A percentile compares a stretch with the other conserved stretches of the same genome.
phyloP scores from a whole-genome alignment of 257 asterid species.

The Euphrasia confusa region DNA sequence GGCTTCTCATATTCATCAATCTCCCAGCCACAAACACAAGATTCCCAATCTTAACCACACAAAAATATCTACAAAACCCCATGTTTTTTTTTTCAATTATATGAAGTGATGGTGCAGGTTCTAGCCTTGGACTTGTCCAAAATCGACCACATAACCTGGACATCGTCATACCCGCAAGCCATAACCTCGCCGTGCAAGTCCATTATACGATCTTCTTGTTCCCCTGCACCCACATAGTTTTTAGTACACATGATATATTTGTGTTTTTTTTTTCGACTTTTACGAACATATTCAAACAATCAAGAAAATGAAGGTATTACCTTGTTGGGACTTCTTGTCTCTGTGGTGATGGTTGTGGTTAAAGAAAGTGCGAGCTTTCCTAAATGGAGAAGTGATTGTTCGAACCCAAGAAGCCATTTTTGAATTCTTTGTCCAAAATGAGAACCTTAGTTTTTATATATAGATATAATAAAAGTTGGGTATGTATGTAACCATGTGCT shows the following conservation, averaged over 20 bases:
- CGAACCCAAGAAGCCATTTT: slow-evolving; percentile 42
- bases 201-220: slow-evolving; percentile 37
- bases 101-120: slow-evolving; percentile 32
- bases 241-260: too few relatives aligned
- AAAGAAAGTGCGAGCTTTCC: slow-evolving; percentile 41
- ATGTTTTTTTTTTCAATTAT: neutral
- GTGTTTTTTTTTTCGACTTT: too few relatives aligned
- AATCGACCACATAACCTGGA: slow-evolving; percentile 86
- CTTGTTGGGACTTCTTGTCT: slow-evolving; percentile 43
- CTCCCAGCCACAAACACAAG: slow-evolving; percentile 41
- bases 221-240: slow-evolving; percentile 23
- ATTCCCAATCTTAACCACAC: neutral
- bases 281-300: too few relatives aligned
- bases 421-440: slow-evolving; percentile 18
- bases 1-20: slow-evolving; percentile 32
- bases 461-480: neutral
- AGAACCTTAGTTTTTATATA: neutral
- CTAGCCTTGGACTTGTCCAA: slow-evolving; percentile 60
- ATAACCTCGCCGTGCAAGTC: slow-evolving; percentile 75
- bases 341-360: slow-evolving; percentile 31
- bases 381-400: slow-evolving; percentile 43
- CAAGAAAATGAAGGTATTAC: slow-evolving; percentile 14
- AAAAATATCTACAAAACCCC: too few relatives aligned
- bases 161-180: slow-evolving; percentile 82
- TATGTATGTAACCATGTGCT: slow-evolving; percentile 13